These are phyloP conservation scores for Durusdinium trenchii DNA, from an alignment of 73 alveolate genomes.

Conservation along the genomic window DNA sequence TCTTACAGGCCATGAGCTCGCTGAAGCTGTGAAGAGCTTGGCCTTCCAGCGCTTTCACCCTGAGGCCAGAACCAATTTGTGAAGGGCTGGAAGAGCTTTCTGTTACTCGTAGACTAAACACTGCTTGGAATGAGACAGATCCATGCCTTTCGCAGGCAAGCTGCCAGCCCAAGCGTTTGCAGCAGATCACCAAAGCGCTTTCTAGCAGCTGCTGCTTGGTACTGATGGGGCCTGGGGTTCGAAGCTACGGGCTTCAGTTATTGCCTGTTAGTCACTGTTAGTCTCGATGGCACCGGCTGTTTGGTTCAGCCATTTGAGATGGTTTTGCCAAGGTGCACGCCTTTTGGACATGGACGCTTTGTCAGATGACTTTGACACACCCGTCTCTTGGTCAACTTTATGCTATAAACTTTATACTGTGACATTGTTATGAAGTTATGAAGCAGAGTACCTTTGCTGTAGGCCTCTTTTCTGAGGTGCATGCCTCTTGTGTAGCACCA, in stretches of 20 bases:
- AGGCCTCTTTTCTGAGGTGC: too few relatives aligned
- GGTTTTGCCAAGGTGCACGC: constrained; percentile 1
- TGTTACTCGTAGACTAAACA: neutral
- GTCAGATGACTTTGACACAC: constrained; percentile 43
- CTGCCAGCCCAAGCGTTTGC: neutral
- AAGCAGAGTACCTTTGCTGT: too few relatives aligned
- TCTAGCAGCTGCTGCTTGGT: constrained; percentile 25
- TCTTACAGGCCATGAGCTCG: constrained; percentile 23
- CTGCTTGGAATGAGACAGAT: neutral
- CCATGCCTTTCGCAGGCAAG: neutral
- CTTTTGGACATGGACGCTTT: constrained; percentile 12
- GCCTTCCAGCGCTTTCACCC: neutral
- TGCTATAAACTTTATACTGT: too few relatives aligned
- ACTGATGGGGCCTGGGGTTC: neutral
- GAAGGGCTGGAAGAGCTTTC: neutral
- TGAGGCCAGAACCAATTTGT: neutral
- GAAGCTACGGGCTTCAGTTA: neutral
- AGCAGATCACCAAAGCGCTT: constrained; percentile 29
- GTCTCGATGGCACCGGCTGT: neutral
- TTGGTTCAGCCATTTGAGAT: neutral
- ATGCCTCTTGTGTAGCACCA: too few relatives aligned
- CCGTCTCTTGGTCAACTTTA: constrained; percentile 12
- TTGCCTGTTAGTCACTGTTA: neutral
- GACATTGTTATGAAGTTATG: too few relatives aligned
- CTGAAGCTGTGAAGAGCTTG: neutral